Evolutionary conservation across 148 eudicot species (phyloP).

Genomic region (Tetragonia tetragonoides): DNA sequence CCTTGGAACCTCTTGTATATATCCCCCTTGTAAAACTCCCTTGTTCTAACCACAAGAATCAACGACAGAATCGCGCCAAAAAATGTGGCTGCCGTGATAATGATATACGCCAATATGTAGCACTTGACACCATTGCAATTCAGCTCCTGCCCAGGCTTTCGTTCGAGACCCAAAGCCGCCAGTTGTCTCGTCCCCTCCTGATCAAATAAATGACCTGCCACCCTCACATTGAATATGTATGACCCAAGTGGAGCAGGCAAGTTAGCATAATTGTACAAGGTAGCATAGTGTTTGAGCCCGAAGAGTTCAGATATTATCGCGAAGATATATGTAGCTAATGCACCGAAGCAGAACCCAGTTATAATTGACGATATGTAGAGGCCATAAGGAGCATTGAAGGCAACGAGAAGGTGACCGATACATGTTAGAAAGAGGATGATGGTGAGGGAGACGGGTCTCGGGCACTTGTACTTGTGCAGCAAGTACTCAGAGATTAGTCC

Average conservation of each 20-base stretch:
- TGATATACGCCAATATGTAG: conserved; percentile 27
- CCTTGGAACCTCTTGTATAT: conserved; percentile 26
- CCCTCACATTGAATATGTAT: conserved; percentile 27
- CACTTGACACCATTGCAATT: conserved; percentile 28
- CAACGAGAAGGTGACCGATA: conserved; percentile 31
- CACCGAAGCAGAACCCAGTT: conserved; percentile 33
- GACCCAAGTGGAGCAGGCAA: conserved; percentile 30
- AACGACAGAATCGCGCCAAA: conserved; percentile 24
- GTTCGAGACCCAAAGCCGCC: conserved; percentile 18
- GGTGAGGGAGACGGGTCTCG: conserved; percentile 30
- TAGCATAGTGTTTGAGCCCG: conserved; percentile 35
- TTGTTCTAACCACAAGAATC: conserved; percentile 29
- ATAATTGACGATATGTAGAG: conserved; percentile 28
- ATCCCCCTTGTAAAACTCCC: conserved; percentile 31
- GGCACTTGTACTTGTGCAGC: conserved; percentile 27
- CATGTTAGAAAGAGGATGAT: conserved; percentile 28
- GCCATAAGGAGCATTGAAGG: conserved; percentile 30
- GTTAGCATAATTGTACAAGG: conserved; percentile 29
- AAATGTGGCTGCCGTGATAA: conserved; percentile 22
- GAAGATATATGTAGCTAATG: conserved; percentile 27
- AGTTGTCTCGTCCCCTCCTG: conserved; percentile 27
- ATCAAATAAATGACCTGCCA: conserved; percentile 33
- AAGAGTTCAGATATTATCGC: conserved; percentile 29
- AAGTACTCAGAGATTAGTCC: conserved; percentile 31
- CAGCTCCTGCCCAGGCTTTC: conserved; percentile 29